These are phyloP conservation scores for Vicia sativa DNA, from an alignment of 306 rosid species.

Conservation along the genomic window DNA sequence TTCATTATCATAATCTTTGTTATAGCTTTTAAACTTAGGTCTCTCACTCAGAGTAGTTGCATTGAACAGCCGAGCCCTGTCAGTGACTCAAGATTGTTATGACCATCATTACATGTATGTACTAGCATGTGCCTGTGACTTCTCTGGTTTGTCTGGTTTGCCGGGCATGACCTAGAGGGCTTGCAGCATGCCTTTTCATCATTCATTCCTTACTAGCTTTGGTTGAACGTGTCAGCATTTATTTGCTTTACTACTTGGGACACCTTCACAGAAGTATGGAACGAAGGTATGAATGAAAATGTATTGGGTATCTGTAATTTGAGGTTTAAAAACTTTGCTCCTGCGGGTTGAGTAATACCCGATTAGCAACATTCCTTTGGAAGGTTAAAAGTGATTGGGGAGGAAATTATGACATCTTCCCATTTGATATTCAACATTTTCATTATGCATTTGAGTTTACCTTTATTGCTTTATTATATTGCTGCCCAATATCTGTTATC, in stretches of 20 bases:
- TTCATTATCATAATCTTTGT: neutral
- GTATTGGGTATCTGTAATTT: neutral
- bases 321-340: neutral
- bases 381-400: slow-evolving; percentile 26
- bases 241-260: neutral
- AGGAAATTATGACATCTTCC: slow-evolving; percentile 26
- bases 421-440: slow-evolving; percentile 28
- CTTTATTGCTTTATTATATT: slow-evolving; percentile 26
- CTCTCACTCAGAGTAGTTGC: neutral
- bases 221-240: neutral
- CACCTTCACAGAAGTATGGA: neutral
- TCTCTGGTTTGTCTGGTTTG: neutral
- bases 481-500: slow-evolving; percentile 16
- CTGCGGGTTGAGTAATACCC: neutral
- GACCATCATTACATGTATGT: slow-evolving; percentile 13
- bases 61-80: slow-evolving; percentile 1
- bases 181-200: neutral
- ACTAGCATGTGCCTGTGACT: neutral
- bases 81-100: neutral
- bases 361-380: slow-evolving; percentile 10
- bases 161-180: neutral
- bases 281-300: neutral
- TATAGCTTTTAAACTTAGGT: slow-evolving; percentile 1
- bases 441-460: slow-evolving; percentile 19
- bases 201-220: slow-evolving; percentile 12